Percentiles rank a stretch among this genome's conserved stretches.
phyloP scores from a whole-genome alignment of 805 yeast species.

The Teunomyces pallodes region DNA sequence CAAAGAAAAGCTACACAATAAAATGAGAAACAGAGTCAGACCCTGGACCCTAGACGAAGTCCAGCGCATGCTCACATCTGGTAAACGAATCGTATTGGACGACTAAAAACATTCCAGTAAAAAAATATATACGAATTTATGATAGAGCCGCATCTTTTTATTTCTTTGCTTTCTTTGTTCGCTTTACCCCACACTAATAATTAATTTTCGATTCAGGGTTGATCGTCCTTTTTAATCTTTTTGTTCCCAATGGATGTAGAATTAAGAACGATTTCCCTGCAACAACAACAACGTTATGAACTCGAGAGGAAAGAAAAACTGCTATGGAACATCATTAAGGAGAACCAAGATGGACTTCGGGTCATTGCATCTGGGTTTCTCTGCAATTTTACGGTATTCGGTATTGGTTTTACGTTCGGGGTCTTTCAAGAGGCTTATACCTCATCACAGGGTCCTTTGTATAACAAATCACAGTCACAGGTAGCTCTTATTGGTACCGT shows the following conservation, averaged over 20 bases:
- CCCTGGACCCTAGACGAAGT: slow-evolving; percentile 35
- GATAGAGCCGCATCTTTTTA: slow-evolving; percentile 1
- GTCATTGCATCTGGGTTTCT: slow-evolving; percentile 17
- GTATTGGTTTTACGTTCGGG: slow-evolving; percentile 35
- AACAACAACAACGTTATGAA: not conserved
- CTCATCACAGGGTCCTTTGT: slow-evolving; percentile 27
- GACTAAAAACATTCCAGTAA: not conserved
- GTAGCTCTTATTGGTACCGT: slow-evolving; percentile 35
- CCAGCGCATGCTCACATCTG: slow-evolving; percentile 29
- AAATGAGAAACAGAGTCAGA: slow-evolving; percentile 26
- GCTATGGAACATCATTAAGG: not conserved
- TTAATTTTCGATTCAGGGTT: not conserved
- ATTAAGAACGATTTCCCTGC: not conserved
- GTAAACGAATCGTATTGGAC: slow-evolving; percentile 24
- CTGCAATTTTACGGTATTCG: slow-evolving; percentile 33
- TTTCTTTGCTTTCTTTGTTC: not conserved
- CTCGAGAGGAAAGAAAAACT: not conserved
- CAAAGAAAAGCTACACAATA: slow-evolving; percentile 25
- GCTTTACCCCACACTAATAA: slow-evolving; percentile 1
- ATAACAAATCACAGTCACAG: slow-evolving; percentile 16
- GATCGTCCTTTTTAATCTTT: not conserved
- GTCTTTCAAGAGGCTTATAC: slow-evolving; percentile 36
- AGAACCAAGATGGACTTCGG: slow-evolving; percentile 11
- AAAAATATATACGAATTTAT: not conserved
- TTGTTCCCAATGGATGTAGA: not conserved